Evolutionary conservation across 495 filamentous ascomycete species (phyloP), one percentile per base, ranked within the genome.

Genomic region (Friedmanniomyces simplex): DNA sequence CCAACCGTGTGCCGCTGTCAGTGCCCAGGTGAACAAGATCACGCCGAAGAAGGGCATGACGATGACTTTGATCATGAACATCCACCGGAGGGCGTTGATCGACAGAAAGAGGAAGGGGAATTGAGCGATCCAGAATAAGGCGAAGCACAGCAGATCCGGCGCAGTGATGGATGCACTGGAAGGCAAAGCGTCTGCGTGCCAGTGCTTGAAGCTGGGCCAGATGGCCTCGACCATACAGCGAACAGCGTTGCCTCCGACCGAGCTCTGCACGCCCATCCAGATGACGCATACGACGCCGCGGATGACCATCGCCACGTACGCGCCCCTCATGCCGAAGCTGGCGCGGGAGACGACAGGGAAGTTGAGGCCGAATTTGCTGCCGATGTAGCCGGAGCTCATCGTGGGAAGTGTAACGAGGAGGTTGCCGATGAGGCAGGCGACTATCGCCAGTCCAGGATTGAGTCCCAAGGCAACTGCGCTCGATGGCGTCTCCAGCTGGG

Each of bases 221-320:
- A 86, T 85, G 8, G 84, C 82, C 18, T 74, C 76, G 20, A 88
- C 72, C 83, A 88, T 86, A 43, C 83, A 80, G 2, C 76, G 77
- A 20, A 85, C 73, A 24, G 79, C 77, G 62, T 83, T 80, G 0
- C 80, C 82, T 10, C 84, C 84, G 61, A 82, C 85, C 53, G 79
- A 78, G 28, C 79, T 77, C 66, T 86, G 80, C 50, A 88, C 83
- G 16, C 81, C 82, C 26, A 85, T 82, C 83, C 84, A 87, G 71
- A 87, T 85, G 61, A 86, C 71, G 16, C 82, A 83, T 10, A 87
- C 73, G 50, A 87, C 79, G 0, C 77, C 74, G 14, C 85, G 77
- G 0, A 81, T 84, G 10, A 86, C 71, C 53, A 87, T 85, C 21
- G 78, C 75, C 59, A 87, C 76, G 61, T 87, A 86, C 3, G 78